Base-by-base conservation (phyloP, 495 filamentous ascomycete genomes). In the Lindgomyces ingoldianus region DNA sequence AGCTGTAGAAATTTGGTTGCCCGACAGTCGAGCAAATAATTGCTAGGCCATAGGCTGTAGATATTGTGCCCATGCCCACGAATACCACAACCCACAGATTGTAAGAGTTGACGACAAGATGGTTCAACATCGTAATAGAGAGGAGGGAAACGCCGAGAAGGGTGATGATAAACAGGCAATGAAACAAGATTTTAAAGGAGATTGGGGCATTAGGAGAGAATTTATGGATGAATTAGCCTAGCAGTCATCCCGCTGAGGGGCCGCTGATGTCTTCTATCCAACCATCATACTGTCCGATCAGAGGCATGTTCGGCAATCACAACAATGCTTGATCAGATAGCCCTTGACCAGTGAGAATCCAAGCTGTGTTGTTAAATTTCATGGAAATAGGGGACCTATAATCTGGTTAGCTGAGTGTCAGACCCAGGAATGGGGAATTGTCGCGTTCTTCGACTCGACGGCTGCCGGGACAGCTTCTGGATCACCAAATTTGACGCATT, bases 21-120 rank as follows among this genome's bases (percentile, higher is more conserved):
- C 81, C 81, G 57, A 84, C 78, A 0, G 81, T 83, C 45, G 80
- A 81, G 18, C 73, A 69, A 42, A 84, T 81, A 55, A 81, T 78
- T 1, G 81, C 80, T 16, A 80, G 65, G 48, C 80, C 79, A 69
- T 83, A 83, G 30, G 75, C 74, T 57, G 78, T 81, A 21, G 79
- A 63, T 39, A 71, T 72, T 4, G 66, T 65, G 4, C 73, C 72
- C 2, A 75, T 53, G 36, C 69, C 71, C 11, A 74, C 73, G 54
- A 64, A 70, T 22, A 72, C 65, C 29, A 75, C 73, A n/a, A 75
- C 70, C 33, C 69, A 60, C 18, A 75, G 54, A 56, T 74, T 74
- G 63, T 68, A 74, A 19, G 62, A 29, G 53, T 74, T 74, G 44
- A 68, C 62, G 12, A 73, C 71, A 27, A 64, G 60, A 52, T 68